Evolutionary conservation across 2,329 filamentous ascomycete species (phyloP).

Genomic region (Emydomyces testavorans): DNA sequence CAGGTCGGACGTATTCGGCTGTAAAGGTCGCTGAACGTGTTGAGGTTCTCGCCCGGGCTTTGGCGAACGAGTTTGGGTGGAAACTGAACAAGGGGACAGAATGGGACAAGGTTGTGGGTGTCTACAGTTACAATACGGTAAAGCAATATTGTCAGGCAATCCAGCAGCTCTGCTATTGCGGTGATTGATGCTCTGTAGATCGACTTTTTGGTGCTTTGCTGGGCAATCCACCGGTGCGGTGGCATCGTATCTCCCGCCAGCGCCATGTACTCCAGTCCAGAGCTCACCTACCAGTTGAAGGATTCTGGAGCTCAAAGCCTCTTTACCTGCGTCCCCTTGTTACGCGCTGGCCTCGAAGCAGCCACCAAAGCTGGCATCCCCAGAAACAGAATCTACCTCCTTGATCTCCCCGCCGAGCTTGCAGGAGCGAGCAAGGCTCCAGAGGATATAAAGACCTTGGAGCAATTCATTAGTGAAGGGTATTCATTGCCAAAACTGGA

Average conservation of each 20-base stretch:
- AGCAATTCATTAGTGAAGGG: constrained; percentile 55
- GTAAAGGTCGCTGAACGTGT: constrained; percentile 54
- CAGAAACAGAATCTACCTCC: constrained; percentile 53
- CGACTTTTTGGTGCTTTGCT: constrained; percentile 60
- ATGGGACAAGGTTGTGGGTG: constrained; percentile 67
- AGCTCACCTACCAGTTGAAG: constrained; percentile 61
- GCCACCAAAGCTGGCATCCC: constrained; percentile 53
- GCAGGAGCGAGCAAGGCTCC: constrained; percentile 38
- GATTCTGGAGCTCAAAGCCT: constrained; percentile 57
- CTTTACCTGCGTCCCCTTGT: constrained; percentile 59
- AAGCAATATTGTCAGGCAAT: too few species aligned
- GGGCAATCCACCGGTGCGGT: constrained; percentile 63
- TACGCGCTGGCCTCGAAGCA: constrained; percentile 53
- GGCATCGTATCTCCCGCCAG: constrained; percentile 65
- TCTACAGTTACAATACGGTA: constrained; percentile 74
- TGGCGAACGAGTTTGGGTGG: constrained; percentile 62
- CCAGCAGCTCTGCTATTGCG: too few species aligned
- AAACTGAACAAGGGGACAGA: constrained; percentile 57
- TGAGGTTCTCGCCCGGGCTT: constrained; percentile 54
- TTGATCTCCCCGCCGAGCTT: constrained; percentile 52
- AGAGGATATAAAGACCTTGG: constrained; percentile 49
- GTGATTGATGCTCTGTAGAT: constrained; percentile 41
- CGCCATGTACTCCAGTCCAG: constrained; percentile 57
- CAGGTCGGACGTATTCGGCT: constrained; percentile 54
- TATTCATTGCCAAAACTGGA: constrained; percentile 31